Percentiles rank a stretch among this genome's conserved stretches.
Evolutionary conservation across 148 eudicot species (phyloP).

Genomic region (Amaranthus palmeri): DNA sequence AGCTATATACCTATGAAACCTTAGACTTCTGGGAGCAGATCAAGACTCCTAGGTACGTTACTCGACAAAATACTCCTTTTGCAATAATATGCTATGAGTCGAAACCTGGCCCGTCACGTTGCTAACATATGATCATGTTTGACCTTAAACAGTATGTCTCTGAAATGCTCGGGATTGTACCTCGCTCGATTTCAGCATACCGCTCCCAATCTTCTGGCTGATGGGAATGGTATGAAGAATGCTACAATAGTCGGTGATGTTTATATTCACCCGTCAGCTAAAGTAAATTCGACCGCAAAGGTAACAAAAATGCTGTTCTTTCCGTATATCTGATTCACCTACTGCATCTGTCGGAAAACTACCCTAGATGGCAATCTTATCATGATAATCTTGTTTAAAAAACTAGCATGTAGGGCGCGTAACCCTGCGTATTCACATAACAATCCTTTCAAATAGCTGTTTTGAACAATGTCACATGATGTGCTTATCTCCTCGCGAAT

Average conservation of each 20-base stretch:
- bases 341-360: not conserved
- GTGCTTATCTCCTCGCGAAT: too few relatives aligned
- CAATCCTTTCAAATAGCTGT: too few relatives aligned
- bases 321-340: not conserved
- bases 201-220: slow-evolving; percentile 64
- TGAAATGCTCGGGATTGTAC: slow-evolving; percentile 83
- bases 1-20: slow-evolving; percentile 79
- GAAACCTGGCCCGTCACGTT: not conserved
- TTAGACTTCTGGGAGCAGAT: slow-evolving; percentile 92
- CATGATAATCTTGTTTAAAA: not conserved
- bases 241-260: slow-evolving; percentile 77
- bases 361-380: not conserved
- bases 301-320: slow-evolving; percentile 28
- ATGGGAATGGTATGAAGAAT: slow-evolving; percentile 61
- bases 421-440: not conserved
- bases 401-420: too few relatives aligned
- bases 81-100: slow-evolving; percentile 6
- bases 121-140: slow-evolving; percentile 6
- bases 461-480: too few relatives aligned
- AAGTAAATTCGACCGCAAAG: slow-evolving; percentile 94
- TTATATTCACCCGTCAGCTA: slow-evolving; percentile 93
- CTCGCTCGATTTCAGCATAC: slow-evolving; percentile 49
- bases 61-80: slow-evolving; percentile 5
- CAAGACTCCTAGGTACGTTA: slow-evolving; percentile 72
- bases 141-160: slow-evolving; percentile 65